Conservation (phyloP, 805 yeast species). For the Blastobotrys muscicola region DNA sequence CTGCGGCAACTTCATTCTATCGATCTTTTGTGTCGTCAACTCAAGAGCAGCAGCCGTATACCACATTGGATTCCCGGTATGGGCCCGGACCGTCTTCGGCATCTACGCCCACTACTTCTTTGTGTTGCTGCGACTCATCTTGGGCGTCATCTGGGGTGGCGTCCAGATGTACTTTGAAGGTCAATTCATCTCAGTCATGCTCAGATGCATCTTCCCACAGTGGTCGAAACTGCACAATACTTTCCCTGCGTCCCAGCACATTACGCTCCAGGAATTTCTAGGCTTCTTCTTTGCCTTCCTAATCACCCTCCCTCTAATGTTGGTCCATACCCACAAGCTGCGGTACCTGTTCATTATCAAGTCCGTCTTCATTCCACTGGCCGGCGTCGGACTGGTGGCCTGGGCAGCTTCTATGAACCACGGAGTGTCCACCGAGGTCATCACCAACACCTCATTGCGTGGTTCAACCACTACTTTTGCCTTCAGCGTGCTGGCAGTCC, state of each 20-base stretch:
- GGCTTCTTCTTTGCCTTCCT: constrained; percentile 19
- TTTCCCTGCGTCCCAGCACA: constrained; percentile 12
- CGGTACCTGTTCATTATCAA: constrained; percentile 77
- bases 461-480: constrained; percentile 2
- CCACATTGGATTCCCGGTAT: constrained; percentile 21
- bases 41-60: constrained; percentile 15
- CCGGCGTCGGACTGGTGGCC: constrained; percentile 68
- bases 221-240: constrained; percentile 12
- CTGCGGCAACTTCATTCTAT: constrained; percentile 11
- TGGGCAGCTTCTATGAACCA: constrained; percentile 75
- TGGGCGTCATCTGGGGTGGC: constrained; percentile 17
- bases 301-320: constrained; percentile 54
- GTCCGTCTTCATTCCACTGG: constrained; percentile 67
- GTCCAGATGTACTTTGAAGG: constrained; percentile 15
- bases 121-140: constrained; percentile 13
- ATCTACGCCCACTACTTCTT: constrained; percentile 12
- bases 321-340: constrained; percentile 70
- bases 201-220: constrained; percentile 10
- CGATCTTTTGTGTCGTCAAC: constrained; percentile 8
- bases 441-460: constrained; percentile 1
- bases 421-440: constrained; percentile 35
- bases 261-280: constrained; percentile 18
- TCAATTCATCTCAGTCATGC: constrained; percentile 12
- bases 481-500: constrained; percentile 4
- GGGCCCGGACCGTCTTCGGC: constrained; percentile 19